Evolutionary conservation across 805 yeast species (phyloP), one percentile per base, ranked within the genome.

Genomic region (Pichia nanzhaoensis): DNA sequence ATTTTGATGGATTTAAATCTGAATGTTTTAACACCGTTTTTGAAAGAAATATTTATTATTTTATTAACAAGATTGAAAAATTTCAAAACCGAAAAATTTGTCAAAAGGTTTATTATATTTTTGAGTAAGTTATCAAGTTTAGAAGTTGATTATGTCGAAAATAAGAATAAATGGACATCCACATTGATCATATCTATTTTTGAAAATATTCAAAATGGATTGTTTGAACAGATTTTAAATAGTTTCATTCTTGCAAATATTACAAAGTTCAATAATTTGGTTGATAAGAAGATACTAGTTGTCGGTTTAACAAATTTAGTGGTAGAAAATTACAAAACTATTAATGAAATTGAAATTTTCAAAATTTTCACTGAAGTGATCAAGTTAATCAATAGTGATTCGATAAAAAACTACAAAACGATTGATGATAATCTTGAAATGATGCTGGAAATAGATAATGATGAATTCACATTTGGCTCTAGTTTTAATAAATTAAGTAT

Each of bases 51-150:
- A 48, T 88, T 91, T 1, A 71, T 82, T 32, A 68, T 95, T 43
- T 63, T 95, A 31, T 67, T 93, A 52, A 85, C 88, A 52, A 75
- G 97, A 54, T 71, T 95, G 54, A 91, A 89, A 57, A 77, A 73
- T 50, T 77, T 89, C 0, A 76, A 85, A 59, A 88, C 96, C 2
- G 96, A 88, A 45, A 83, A 82, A 60, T 91, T 75, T 60, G 78
- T 84, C 22, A 78, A 84, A 52, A 74, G 82, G 55, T 75, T 91
- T 49, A 74, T 84, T 16, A 67, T 81, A 2, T 85, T 90, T 55
- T 56, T 85, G 10, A 73, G 64, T 37, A 55, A 61, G 14, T 44
- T 66, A 12, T 55, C 57, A 39, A 50, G 52, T 42, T 53, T 55
- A 28, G 48, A 54, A 2, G 44, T 58, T 3, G 55, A 65, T n/a